Base-by-base conservation (phyloP, 148 eudicot genomes). In the Mesembryanthemum crystallinum region DNA sequence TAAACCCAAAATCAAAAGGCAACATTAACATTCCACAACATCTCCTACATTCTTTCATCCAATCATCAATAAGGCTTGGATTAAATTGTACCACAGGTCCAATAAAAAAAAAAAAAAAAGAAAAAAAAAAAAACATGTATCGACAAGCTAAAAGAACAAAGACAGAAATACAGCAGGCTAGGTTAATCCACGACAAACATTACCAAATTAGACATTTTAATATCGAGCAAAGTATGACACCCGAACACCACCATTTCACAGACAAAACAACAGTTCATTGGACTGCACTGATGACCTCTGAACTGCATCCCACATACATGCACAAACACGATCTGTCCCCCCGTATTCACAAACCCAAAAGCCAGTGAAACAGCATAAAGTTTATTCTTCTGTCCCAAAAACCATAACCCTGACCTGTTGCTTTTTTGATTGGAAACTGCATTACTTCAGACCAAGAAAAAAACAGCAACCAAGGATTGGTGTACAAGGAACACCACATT, bases 251-350 rank as follows among this genome's bases (percentile, higher is more conserved):
- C 73, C 74, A 80, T 75, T 49, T 24, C 62, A 71, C 52, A 69
- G 47, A 74, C 55, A 59, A 69, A 79, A 79, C 74, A 69, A 58
- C 69, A 66, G 58, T 79, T 73, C 77, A 73, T 79, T 68, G 51
- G 78, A 73, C 69, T 73, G 71, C 60, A 73, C 10, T 17, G 29
- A 32, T 27, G n/a, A 30, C 55, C 58, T 69, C 29, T 18, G 58
- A 42, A 8, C 43, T 64, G 75, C 76, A 64, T n/a, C 67, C 71
- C 67, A 64, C 45, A 28, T 8, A 32, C 37, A 63, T 59, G 32
- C 71, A 63, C 54, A 73, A 54, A 74, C 73, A 69, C 25, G 13
- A 25, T 64, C 79, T 71, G 71, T 69, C n/a, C 79, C 71, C 82
- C 78, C 30, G 63, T 75, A 63, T 64, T 62, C 79, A 71, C 39